A percentile compares a stretch with the other conserved stretches of the same genome.
These are phyloP conservation scores for Mycena sp. DNA, from an alignment of 1,284 basidiomycete species.

Conservation along the genomic window DNA sequence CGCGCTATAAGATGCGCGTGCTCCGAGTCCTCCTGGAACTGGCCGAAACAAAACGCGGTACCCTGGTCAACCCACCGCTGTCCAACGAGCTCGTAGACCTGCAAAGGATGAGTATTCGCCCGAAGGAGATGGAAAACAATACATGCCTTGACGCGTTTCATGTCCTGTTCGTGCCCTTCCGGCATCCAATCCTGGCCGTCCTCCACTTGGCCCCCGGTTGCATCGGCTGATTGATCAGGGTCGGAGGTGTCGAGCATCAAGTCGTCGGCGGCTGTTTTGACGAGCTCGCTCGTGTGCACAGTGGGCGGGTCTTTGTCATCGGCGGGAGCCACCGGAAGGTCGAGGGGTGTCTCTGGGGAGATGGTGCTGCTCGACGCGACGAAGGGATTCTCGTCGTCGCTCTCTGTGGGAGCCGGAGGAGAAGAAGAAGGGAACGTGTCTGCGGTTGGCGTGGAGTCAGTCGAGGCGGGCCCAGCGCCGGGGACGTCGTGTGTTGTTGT, in stretches of 20 bases:
- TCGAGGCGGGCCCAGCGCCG: constrained; percentile 23
- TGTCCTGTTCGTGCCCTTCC: constrained; percentile 52
- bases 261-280: constrained; percentile 14
- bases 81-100: constrained; percentile 94
- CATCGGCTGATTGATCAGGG: constrained; percentile 39
- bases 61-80: constrained; percentile 93
- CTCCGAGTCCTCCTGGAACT: constrained; percentile 81
- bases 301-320: constrained; percentile 26
- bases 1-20: constrained; percentile 88
- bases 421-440: constrained; percentile 29
- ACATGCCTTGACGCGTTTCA: constrained; percentile 62
- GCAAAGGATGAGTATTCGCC: constrained; percentile 7
- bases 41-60: constrained; percentile 92
- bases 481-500: not conserved
- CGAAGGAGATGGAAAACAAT: not conserved
- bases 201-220: constrained; percentile 33
- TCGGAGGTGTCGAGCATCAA: constrained; percentile 23
- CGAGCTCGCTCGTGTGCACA: constrained; percentile 29
- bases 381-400: constrained; percentile 22
- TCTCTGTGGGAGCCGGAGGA: constrained; percentile 21
- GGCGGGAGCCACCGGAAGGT: constrained; percentile 15
- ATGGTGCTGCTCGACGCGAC: constrained; percentile 28
- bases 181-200: constrained; percentile 52
- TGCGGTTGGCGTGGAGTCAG: constrained; percentile 15
- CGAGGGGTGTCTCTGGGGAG: constrained; percentile 6